Evolutionary conservation across 129 eudicot genomes (phyloP).

Genomic region (Apium graveolens): DNA sequence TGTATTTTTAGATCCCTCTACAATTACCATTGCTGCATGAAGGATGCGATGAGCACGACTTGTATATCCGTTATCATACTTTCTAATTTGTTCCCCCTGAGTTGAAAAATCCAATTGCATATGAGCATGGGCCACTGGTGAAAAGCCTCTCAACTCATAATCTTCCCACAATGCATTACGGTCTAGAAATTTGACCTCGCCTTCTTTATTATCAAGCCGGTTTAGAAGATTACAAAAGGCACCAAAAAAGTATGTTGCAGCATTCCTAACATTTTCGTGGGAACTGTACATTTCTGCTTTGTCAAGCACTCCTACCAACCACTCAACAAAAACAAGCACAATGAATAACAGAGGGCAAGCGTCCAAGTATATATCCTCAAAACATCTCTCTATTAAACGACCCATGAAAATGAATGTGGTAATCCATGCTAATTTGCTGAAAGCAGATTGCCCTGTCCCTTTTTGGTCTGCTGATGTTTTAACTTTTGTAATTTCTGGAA

Average conservation of each 20-base stretch:
- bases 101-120: conserved; percentile 38
- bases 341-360: conserved; percentile 51
- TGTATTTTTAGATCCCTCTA: conserved; percentile 20
- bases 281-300: conserved; percentile 26
- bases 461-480: conserved; percentile 22
- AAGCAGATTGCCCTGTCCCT: conserved; percentile 25
- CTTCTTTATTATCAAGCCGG: conserved; percentile 26
- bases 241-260: conserved; percentile 58
- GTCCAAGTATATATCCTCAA: conserved; percentile 19
- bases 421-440: conserved; percentile 44
- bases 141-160: conserved; percentile 70
- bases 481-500: conserved; percentile 23
- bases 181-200: conserved; percentile 14
- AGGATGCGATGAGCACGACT: conserved; percentile 48
- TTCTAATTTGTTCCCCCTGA: conserved; percentile 24
- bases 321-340: conserved; percentile 66
- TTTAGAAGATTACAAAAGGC: conserved; percentile 59
- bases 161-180: conserved; percentile 86
- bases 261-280: conserved; percentile 50
- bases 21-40: conserved; percentile 41
- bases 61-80: conserved; percentile 20
- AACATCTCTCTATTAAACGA: conserved; percentile 57
- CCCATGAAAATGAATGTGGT: conserved; percentile 67
- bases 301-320: conserved; percentile 54
- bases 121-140: conserved; percentile 43